Base-by-base conservation (phyloP, 768 basidiomycete genomes). In the Infundibulicybe gibba region DNA sequence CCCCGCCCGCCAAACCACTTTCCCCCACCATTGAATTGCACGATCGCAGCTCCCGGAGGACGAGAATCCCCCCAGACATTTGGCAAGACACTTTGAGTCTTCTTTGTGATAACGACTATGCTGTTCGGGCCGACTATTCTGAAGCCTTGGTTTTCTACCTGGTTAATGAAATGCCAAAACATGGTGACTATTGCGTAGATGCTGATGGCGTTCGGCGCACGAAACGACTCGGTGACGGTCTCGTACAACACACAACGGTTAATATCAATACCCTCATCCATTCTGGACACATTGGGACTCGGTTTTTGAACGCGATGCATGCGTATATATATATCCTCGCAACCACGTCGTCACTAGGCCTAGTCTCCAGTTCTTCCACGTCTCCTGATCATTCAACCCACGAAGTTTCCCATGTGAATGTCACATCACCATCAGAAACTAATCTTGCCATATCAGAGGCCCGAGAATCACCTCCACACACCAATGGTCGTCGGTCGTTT, bases 81-180 rank as follows among this genome's bases (percentile, higher is more conserved):
- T 95, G 92, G 92, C 90, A 93, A 60, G 93, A 95, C 50, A 94
- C 90, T 2, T 64, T 95, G 38, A 86, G 85, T 41, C 71, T 97
- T 20, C 65, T 95, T 3, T 94, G 91, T 60, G 91, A 95, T 59
- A 62, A 67, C 11, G 84, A 90, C 47, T 85, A 79, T 55, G 69
- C 79, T n/a, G 82, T 94, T 16, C 82, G 94, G 46, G 77, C 80
- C 11, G 87, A 90, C 52, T 94, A 93, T 60, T 77, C 83, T 1
- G 68, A 76, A 32, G 80, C 83, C 3, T 64, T 97, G n/a, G 66
- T 87, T 3, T 80, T 83, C 40, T 97, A 92, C 65, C 66, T 94
- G 50, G 70, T 77, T 33, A 72, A 81, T 48, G 93, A 97, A 66
- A 81, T 92, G 59, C 76, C 81, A 3, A 83, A 77, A 49, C 71